A percentile compares a stretch with the other conserved stretches of the same genome.
phyloP scores from a whole-genome alignment of 1,284 basidiomycete species.

The Laetiporus sulphureus region DNA sequence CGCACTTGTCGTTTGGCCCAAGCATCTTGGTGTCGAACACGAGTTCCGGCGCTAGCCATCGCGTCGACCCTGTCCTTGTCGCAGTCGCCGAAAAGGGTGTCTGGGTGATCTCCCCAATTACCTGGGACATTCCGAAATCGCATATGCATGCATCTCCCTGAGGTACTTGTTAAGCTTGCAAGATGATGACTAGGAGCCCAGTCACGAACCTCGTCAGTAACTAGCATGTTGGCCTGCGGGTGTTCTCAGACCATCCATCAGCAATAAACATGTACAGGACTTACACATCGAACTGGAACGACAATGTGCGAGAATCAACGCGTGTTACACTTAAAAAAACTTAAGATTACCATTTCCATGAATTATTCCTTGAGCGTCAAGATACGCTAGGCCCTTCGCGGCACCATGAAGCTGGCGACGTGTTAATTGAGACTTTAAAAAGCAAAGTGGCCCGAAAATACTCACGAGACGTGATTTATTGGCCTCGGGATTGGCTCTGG shows the following conservation, averaged over 20 bases:
- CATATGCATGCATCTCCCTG: conserved; percentile 48
- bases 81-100: conserved; percentile 35
- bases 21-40: conserved; percentile 30
- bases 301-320: not conserved
- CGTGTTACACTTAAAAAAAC: not conserved
- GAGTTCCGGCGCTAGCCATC: conserved; percentile 56
- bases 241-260: not conserved
- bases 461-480: conserved; percentile 38
- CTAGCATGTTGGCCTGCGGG: conserved; percentile 46
- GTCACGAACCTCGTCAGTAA: conserved; percentile 29
- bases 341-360: conserved; percentile 47
- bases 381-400: conserved; percentile 44
- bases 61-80: conserved; percentile 36
- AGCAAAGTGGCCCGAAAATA: too few relatives aligned
- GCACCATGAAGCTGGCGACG: conserved; percentile 38
- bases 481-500: conserved; percentile 16
- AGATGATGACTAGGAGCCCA: not conserved
- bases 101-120: conserved; percentile 46
- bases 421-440: too few relatives aligned
- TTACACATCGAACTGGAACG: conserved; percentile 49
- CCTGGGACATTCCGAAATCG: conserved; percentile 57
- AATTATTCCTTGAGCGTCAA: conserved; percentile 40
- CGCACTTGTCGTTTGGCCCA: conserved; percentile 37
- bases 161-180: not conserved
- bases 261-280: conserved; percentile 18